phyloP scores from a whole-genome alignment of 2,329 filamentous ascomycete species.

The Chaetomium sp. region DNA sequence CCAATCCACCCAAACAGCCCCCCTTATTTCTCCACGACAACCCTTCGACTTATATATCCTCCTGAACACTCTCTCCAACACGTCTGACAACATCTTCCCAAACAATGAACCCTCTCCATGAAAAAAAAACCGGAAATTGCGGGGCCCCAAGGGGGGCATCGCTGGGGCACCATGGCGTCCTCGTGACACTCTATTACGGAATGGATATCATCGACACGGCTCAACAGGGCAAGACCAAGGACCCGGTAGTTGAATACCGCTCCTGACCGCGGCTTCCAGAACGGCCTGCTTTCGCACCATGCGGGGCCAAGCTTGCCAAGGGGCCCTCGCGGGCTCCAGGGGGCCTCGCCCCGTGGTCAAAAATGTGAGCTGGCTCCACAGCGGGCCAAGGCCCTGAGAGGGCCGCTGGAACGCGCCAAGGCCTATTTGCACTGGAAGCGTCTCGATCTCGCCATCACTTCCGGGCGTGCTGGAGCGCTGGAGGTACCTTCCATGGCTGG shows the following conservation, averaged over 20 bases:
- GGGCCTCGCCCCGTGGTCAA: not conserved
- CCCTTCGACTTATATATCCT: no score
- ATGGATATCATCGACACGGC: not conserved
- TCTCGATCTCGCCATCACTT: constrained; percentile 9
- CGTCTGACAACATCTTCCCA: not conserved
- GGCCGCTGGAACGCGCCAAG: constrained; percentile 4
- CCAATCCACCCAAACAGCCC: no score
- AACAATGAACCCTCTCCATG: not conserved
- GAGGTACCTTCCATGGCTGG: no score
- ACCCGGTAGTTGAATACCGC: constrained; percentile 7
- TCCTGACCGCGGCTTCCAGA: constrained; percentile 2
- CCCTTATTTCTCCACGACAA: no score
- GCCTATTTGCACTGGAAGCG: not conserved
- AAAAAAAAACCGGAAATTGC: constrained; percentile 1
- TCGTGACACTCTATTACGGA: constrained; percentile 1
- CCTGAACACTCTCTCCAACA: no score
- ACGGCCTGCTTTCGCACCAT: not conserved
- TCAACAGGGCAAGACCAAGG: not conserved
- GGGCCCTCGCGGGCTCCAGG: not conserved
- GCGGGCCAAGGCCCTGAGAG: not conserved
- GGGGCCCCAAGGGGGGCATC: not conserved
- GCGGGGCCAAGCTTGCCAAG: no score
- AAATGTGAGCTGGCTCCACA: not conserved
- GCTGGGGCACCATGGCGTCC: constrained; percentile 1
- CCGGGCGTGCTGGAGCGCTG: no score